Evolutionary conservation across 2,329 filamentous ascomycete genomes (phyloP), one percentile per base, ranked within the genome.

Genomic region (Blumeria hordei): DNA sequence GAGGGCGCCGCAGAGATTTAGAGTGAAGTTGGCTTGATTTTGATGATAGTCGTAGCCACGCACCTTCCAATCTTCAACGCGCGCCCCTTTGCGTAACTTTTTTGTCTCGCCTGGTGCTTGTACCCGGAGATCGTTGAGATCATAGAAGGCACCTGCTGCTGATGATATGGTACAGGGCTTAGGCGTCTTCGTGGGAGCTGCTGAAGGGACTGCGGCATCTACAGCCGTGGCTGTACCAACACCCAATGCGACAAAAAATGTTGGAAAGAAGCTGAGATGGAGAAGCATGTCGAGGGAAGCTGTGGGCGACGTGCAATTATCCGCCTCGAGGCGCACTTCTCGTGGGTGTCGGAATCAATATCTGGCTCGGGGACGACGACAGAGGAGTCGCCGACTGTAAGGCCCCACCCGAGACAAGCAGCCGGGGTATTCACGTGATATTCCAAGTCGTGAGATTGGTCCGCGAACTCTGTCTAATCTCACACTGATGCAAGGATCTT

Each of bases 1-100:
- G n/a, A 88, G 82, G 1, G 83, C 72, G 37, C 74, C 80, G 69
- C 85, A 92, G 61, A 92, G 81, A 68, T 92, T 92, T 62, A 90
- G 65, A 1, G 85, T 90, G 64, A 92, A 92, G 69, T 90, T 90
- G 59, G 78, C 77, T 59, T 77, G 78, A 61, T 54, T 55, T 14
- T 59, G 49, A 51, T 61, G 56, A 43, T 88, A 85, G 67, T 90
- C 85, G 66, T 80, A 83, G 36, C 85, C 85, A 57, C 75, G 76
- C 7, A 82, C 78, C 59, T 78, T 73, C 70, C 75, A 76, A 63
- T 73, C 81, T 57, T 76, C 72, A 55, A 73, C 72, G 43, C 80
- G 76, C 11, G 71, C 72, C 21, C 75, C 73, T 61, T 81, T 73
- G 49, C 65, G 64, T 43, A 67, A 64, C 58, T 69, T 70, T 56